Percentiles rank a stretch among this genome's conserved stretches.
phyloP scores from a whole-genome alignment of 2,329 filamentous ascomycete genomes.

The Stemphylium lycopersici region DNA sequence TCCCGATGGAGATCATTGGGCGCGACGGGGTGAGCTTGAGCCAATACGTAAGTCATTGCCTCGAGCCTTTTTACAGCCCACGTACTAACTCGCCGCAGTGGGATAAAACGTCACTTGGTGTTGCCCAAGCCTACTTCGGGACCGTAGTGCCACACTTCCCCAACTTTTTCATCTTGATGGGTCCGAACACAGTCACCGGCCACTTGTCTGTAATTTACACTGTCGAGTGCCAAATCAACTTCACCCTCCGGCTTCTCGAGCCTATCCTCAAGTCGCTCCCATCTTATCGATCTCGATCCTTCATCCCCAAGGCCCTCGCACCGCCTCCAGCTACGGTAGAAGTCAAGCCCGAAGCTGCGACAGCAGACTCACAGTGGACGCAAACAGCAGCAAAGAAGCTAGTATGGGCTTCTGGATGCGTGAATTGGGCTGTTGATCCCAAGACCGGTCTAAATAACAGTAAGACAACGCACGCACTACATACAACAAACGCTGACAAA shows the following conservation, averaged over 20 bases:
- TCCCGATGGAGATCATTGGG: conserved; percentile 56
- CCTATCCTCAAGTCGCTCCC: conserved; percentile 50
- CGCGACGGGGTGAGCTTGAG: conserved; percentile 49
- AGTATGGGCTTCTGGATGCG: conserved; percentile 59
- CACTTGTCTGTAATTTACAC: conserved; percentile 60
- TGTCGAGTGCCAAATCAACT: conserved; percentile 60
- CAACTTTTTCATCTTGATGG: conserved; percentile 35
- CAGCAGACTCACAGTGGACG: conserved; percentile 47
- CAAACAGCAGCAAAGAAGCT: conserved; percentile 52
- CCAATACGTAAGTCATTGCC: conserved; percentile 40
- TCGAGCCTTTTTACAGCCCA: not conserved
- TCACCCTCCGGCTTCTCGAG: conserved; percentile 50
- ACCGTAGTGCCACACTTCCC: conserved; percentile 51
- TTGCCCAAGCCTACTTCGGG: conserved; percentile 56
- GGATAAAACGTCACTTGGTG: conserved; percentile 44
- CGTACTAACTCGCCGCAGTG: conserved; percentile 40
- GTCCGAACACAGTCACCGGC: conserved; percentile 54
- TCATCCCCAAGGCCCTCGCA: conserved; percentile 28
- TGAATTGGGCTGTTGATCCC: conserved; percentile 59
- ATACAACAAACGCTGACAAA: not conserved
- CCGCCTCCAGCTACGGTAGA: conserved; percentile 38
- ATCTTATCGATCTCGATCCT: conserved; percentile 29
- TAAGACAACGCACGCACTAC: not conserved
- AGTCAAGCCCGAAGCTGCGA: conserved; percentile 48
- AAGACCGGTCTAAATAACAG: conserved; percentile 56